Base-by-base conservation (phyloP, 331 rosid species). In the Quercus phellos region DNA sequence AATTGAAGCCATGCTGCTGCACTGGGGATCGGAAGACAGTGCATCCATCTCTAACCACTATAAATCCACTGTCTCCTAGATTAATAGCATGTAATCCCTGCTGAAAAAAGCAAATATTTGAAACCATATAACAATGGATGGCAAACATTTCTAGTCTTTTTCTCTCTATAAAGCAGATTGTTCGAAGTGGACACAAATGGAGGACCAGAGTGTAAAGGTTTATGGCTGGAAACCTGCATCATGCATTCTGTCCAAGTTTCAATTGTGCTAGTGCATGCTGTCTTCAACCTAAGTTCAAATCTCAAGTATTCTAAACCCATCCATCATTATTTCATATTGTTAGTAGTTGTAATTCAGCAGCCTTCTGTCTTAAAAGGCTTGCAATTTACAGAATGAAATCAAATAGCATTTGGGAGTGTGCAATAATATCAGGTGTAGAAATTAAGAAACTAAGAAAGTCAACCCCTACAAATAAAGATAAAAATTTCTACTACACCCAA, bases 1-100 rank as follows among this genome's bases (percentile, higher is more conserved):
- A 93, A 86, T 95, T 93, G 91, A 93, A 95, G 81, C 79, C 91
- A 73, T 89, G 97, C 34, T 90, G 98, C 87, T 95, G 98, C 78
- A 84, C 90, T 21, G 90, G 97, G 77, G 98, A 93, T 83, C 72
- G 90, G 87, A 91, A 93, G 79, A 95, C 64, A 73, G 93, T 85
- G 84, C 86, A 60, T 80, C 97, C 99, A 82, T 88, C 94, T 89
- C 99, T 83, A 55, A 95, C 83, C 77, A 95, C 96, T 78, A 90
- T 68, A 81, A 95, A 95, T 73, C 99, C 99, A 77, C 97, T 90
- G 85, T 95, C 99, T 38, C 99, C 97, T 30, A 95, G 89, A 85
- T 93, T 93, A 70, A 95, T 90, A 78, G 98, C 94, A 74, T 84
- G 91, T 55, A 95, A 85, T 60, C 88, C 98, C 99, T 95, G 85